A percentile compares a stretch with the other conserved stretches of the same genome.
Conservation (phyloP, 139 green algal genomes). For the Nannochloris sp. region DNA sequence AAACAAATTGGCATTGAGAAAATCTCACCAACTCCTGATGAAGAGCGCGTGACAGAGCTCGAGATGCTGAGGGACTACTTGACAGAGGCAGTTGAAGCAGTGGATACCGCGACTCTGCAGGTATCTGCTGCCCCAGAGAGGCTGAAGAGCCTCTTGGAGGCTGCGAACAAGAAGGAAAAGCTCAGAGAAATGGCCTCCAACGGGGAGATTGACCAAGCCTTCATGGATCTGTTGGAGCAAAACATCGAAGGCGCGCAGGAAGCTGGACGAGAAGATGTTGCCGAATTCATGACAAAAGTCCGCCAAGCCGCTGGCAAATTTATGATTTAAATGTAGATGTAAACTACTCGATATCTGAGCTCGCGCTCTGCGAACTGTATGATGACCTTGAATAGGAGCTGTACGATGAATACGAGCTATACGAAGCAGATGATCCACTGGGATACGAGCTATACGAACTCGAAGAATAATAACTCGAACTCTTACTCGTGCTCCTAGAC, state of each 20-base stretch:
- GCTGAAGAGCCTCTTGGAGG: slow-evolving; percentile 64
- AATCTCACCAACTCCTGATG: slow-evolving; percentile 34
- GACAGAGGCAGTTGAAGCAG: slow-evolving; percentile 40
- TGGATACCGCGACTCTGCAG: slow-evolving; percentile 49
- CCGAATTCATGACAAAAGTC: slow-evolving; percentile 76
- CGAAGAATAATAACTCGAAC: too few relatives aligned
- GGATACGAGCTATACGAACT: background rate
- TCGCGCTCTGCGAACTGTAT: background rate
- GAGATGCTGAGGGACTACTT: slow-evolving; percentile 72
- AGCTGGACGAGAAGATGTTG: slow-evolving; percentile 50
- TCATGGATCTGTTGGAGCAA: slow-evolving; percentile 71
- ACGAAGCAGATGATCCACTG: slow-evolving; percentile 7
- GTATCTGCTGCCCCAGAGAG: slow-evolving; percentile 44
- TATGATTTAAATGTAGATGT: slow-evolving; percentile 36
- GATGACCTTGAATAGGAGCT: background rate
- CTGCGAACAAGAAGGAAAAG: slow-evolving; percentile 68
- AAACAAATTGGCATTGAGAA: slow-evolving; percentile 25
- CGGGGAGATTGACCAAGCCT: slow-evolving; percentile 63
- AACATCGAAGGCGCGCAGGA: slow-evolving; percentile 66
- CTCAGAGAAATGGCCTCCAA: slow-evolving; percentile 71
- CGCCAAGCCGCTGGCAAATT: slow-evolving; percentile 49
- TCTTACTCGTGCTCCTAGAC: too few relatives aligned
- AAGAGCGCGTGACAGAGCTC: slow-evolving; percentile 73
- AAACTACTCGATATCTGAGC: background rate
- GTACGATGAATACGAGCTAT: slow-evolving; percentile 9